These are phyloP conservation scores for Chrysophaeum taylorii DNA, from an alignment of 352 stramenopile species.

Conservation along the genomic window DNA sequence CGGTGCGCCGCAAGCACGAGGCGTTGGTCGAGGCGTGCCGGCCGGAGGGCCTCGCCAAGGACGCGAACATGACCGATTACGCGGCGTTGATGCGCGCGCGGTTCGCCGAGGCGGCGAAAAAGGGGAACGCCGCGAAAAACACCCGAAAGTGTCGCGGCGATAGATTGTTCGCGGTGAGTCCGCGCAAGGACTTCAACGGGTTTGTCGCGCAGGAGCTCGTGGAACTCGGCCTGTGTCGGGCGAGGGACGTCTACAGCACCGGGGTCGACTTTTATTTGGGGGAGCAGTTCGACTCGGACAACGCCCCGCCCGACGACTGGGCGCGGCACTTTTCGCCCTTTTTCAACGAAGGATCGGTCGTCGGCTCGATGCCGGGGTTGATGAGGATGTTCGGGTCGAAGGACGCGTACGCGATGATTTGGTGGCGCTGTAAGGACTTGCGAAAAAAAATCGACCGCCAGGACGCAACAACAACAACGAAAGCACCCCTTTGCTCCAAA, in stretches of 20 bases:
- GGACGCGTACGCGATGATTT: neutral
- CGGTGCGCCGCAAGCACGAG: too few relatives aligned
- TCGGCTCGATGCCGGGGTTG: neutral
- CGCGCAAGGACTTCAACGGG: slow-evolving; percentile 2
- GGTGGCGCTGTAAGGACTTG: neutral
- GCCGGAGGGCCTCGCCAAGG: too few relatives aligned
- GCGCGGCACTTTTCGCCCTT: neutral
- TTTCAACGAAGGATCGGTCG: neutral
- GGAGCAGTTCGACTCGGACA: neutral
- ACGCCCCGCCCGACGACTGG: neutral
- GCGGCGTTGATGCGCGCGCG: too few relatives aligned
- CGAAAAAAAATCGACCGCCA: too few relatives aligned
- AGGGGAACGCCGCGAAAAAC: too few relatives aligned
- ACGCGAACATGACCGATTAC: too few relatives aligned
- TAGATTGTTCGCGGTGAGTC: too few relatives aligned
- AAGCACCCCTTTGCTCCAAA: too few relatives aligned
- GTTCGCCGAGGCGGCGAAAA: too few relatives aligned
- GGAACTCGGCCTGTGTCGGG: neutral
- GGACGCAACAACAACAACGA: too few relatives aligned
- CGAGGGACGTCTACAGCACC: neutral
- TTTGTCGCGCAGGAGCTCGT: slow-evolving; percentile 8
- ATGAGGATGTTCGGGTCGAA: neutral
- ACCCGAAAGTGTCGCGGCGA: too few relatives aligned
- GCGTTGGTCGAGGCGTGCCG: too few relatives aligned
- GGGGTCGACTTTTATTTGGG: slow-evolving; percentile 7